Evolutionary conservation across 2,329 filamentous ascomycete species (phyloP), one percentile per base, ranked within the genome.

Genomic region (Penicillium sclerotiorum): DNA sequence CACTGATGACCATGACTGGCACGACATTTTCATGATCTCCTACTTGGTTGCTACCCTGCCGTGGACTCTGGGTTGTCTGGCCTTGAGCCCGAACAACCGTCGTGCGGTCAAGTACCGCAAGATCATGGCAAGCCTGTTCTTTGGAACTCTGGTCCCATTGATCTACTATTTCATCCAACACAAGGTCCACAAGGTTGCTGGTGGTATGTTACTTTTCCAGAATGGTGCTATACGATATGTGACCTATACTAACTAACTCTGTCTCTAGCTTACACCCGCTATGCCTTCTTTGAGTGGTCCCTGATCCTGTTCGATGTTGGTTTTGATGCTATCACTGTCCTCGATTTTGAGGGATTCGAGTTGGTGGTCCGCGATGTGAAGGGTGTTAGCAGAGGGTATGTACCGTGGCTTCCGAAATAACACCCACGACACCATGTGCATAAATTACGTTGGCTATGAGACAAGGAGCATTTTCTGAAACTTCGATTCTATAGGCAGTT

Each of bases 11-110:
- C 94, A 99, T 72, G 86, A 95, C 73, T 97, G 91, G 92, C 94
- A 99, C 71, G 94, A 99, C 67, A 93, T 97, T 56, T 93, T 99
- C 71, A 99, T 99, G 94, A 96, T 99, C 61, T 95, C 91, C 12
- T 99, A 99, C 72, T 80, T 99, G 48, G 87, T 99, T 38, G 88
- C 90, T 27, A 97, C 94, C 2, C 79, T 99, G 46, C 94, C 94
- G 2, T 99, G 94, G 94, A 99, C 93, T 2, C 72, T 90, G 40
- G 94, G 94, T 41, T 96, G 93, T 71, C 82, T 97, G 54, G 85
- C 88, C 5, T 76, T 97, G 44, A 96, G 92, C 72, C 91, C 93
- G 9, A 84, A 86, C 49, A 96, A 96, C 68, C 80, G 86, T 11
- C 83, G 77, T 55, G 90, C 94, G 6, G 81, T 96, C 67, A 91